These are phyloP conservation scores for Hansenula anomala DNA, from an alignment of 1,139 yeast genomes.

Conservation along the genomic window DNA sequence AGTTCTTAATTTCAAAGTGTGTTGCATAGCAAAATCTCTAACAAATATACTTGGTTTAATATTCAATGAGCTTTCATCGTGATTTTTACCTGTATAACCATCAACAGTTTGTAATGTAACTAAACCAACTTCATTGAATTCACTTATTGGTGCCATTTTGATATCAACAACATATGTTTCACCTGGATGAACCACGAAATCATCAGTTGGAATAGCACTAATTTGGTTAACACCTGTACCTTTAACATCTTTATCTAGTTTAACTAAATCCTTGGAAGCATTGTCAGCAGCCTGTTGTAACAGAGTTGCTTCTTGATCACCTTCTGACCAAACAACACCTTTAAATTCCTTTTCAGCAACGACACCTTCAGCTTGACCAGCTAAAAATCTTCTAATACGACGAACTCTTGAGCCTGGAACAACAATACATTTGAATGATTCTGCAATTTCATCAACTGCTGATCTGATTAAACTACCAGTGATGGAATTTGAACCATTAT, in stretches of 20 bases:
- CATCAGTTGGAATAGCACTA: constrained; percentile 68
- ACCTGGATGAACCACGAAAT: constrained; percentile 68
- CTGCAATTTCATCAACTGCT: constrained; percentile 78
- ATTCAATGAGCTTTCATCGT: constrained; percentile 44
- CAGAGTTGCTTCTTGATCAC: constrained; percentile 66
- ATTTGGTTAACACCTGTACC: constrained; percentile 29
- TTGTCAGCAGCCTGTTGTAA: constrained; percentile 33
- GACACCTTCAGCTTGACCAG: constrained; percentile 90
- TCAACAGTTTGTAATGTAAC: constrained; percentile 64
- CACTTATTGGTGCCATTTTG: constrained; percentile 66
- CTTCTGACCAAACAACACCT: constrained; percentile 89
- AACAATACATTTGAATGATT: constrained; percentile 72
- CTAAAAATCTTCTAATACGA: constrained; percentile 85
- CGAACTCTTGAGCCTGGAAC: constrained; percentile 92
- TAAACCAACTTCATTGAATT: constrained; percentile 53
- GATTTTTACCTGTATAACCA: constrained; percentile 57
- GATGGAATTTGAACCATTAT: constrained; percentile 32
- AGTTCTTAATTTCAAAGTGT: constrained; percentile 70
- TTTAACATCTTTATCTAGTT: constrained; percentile 28
- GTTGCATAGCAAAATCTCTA: constrained; percentile 79
- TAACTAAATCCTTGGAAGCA: constrained; percentile 35
- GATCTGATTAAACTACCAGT: constrained; percentile 67
- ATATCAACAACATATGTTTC: constrained; percentile 87
- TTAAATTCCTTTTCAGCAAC: constrained; percentile 90
- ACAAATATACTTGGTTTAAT: constrained; percentile 71